Base-by-base conservation (phyloP, 257 asterid species). In the Gentiana macrophylla region DNA sequence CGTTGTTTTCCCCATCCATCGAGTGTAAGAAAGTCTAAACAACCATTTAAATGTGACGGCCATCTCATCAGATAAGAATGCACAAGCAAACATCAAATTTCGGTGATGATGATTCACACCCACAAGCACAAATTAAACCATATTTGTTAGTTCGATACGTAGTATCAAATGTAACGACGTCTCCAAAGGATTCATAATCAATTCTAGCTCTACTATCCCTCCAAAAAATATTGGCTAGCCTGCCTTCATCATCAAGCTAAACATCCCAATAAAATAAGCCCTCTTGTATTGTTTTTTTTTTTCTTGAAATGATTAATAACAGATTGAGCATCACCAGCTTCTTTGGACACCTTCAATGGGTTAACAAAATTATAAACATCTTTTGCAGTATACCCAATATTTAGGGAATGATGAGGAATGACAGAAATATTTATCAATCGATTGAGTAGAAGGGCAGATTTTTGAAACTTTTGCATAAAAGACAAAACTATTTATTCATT, bases 241-340 rank as follows among this genome's bases (percentile, higher is more conserved):
- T n/a, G n/a, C n/a, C n/a, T 57, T 38, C 50, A n/a, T 7, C 37
- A 57, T 57, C 62, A 43, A 57, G 62, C 45, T 57, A 52, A 13
- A 44, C 37, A 57, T 57, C 52, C 62, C 52, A 57, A 57, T 57
- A 57, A 44, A 57, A 57, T 52, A 57, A 45, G 8, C 52, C 62
- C 24, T 57, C 62, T 37, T 44, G 52, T n/a, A n/a, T n/a, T n/a
- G 45, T 57, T 57, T 44, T 37, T 36, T n/a, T n/a, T n/a, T n/a
- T n/a, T n/a, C n/a, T n/a, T n/a, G n/a, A n/a, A n/a, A n/a, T n/a
- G n/a, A n/a, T 57, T 57, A 41, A 57, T 43, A 43, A 44, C 37
- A 9, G 34, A 2, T 57, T 57, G 52, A 24, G 38, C 8, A 57
- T 57, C 52, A 8, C 62, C 52, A 3, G 36, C 62, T 37, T 57